Evolutionary conservation across 2,329 filamentous ascomycete species (phyloP), one percentile per base, ranked within the genome.

Genomic region (Boeremia exigua): DNA sequence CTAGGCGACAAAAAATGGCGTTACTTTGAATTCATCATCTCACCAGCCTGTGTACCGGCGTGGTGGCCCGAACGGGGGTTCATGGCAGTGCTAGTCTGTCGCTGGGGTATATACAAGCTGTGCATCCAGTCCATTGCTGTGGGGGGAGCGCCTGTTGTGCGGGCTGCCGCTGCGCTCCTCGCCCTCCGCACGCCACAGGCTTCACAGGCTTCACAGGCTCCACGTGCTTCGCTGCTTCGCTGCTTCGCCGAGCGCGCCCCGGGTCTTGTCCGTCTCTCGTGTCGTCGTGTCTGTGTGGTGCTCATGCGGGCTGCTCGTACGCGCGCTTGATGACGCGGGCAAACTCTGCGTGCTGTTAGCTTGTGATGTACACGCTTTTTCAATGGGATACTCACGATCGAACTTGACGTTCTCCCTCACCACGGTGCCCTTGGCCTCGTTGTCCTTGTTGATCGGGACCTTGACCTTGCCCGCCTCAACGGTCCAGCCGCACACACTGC

Each of bases 401-500:
- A 96, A 88, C 78, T 90, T 92, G 72, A 99, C 95, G 64, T 95
- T 93, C 83, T 99, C 95, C 69, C 93, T 86, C 71, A 97, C 96
- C 77, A 97, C 90, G 36, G 92, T 89, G 78, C 95, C 95, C 83
- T 96, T 92, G 39, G 92, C 95, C 85, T 98, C 94, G 58, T 75
- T 75, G 57, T 99, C 95, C 73, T 95, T 91, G 81, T 99, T 99
- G 71, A 88, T 82, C 52, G 95, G 95, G 53, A 99, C 86, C 76
- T 86, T 86, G 61, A 97, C 88, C 59, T 71, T 78, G 34, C 75
- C 73, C 28, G 82, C 86, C 58, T 91, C 89, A 37, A 97, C 83
- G 68, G 85, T 86, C 92, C 94, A 99, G 63, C 90, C 91, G 72
- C 90, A 95, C 12, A 82, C 78, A 44, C 77, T 79, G 51, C 75